Evolutionary conservation across 768 basidiomycete species (phyloP).

Genomic region (Tephrocybe sp.): DNA sequence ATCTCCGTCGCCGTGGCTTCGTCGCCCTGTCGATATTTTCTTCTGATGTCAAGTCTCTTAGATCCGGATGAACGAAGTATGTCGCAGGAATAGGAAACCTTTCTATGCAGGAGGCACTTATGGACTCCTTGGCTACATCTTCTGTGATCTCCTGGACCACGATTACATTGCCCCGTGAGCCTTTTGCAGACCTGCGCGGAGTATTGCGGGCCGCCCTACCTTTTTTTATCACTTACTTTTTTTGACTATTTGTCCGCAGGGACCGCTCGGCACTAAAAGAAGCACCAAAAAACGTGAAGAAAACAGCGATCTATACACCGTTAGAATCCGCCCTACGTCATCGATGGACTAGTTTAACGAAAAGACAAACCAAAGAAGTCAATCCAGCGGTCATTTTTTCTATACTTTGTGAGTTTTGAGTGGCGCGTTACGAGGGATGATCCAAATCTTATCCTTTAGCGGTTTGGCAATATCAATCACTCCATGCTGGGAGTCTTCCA

Average conservation of each 20-base stretch:
- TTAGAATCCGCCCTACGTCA: constrained; percentile 63
- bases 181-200: constrained; percentile 5
- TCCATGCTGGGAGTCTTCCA: constrained; percentile 59
- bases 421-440: neutral
- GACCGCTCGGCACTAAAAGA: constrained; percentile 64
- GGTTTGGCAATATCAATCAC: constrained; percentile 78
- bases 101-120: constrained; percentile 94
- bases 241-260: constrained; percentile 34
- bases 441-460: constrained; percentile 42
- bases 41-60: constrained; percentile 29
- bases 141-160: constrained; percentile 88
- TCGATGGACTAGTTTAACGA: constrained; percentile 69
- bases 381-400: constrained; percentile 73
- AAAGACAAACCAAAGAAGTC: constrained; percentile 79
- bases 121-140: constrained; percentile 90
- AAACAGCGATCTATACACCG: constrained; percentile 63
- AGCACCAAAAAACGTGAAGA: constrained; percentile 57
- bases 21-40: constrained; percentile 7
- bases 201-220: constrained; percentile 11
- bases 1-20: constrained; percentile 8
- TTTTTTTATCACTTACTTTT: constrained; percentile 6
- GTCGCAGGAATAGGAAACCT: constrained; percentile 70
- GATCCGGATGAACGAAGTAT: constrained; percentile 79
- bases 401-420: constrained; percentile 58
- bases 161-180: constrained; percentile 85